A percentile compares a stretch with the other conserved stretches of the same genome.
These are phyloP conservation scores for Piloderma croceum DNA, from an alignment of 768 basidiomycete genomes.

Conservation along the genomic window DNA sequence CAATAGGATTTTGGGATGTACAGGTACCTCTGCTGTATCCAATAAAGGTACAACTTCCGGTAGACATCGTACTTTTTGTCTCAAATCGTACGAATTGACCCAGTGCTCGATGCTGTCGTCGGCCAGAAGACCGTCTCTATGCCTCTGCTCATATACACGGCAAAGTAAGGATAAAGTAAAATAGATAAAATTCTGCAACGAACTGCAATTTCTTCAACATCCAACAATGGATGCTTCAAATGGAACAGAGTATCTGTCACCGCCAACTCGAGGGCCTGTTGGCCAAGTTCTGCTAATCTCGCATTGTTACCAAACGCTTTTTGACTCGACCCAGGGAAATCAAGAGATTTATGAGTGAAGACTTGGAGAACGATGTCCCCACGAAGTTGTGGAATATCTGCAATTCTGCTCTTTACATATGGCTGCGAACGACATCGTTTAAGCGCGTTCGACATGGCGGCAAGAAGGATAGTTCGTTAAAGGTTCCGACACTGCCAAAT, in stretches of 20 bases:
- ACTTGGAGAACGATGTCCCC: constrained; percentile 59
- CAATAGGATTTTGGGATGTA: too few species aligned
- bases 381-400: not conserved
- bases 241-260: constrained; percentile 46
- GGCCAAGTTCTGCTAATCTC: constrained; percentile 48
- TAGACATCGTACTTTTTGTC: constrained; percentile 28
- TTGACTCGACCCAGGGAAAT: constrained; percentile 31
- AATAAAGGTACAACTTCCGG: constrained; percentile 22
- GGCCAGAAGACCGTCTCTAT: constrained; percentile 23
- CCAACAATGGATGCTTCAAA: constrained; percentile 44
- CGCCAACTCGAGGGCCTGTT: constrained; percentile 39
- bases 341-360: constrained; percentile 64
- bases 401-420: too few species aligned
- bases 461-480: too few species aligned
- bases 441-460: too few species aligned
- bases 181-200: constrained; percentile 20
- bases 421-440: too few species aligned
- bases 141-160: too few species aligned
- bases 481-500: too few species aligned
- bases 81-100: constrained; percentile 32
- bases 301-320: constrained; percentile 51
- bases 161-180: constrained; percentile 6
- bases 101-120: constrained; percentile 31
- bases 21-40: constrained; percentile 23
- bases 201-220: constrained; percentile 46